Evolutionary conservation across 2,329 filamentous ascomycete species (phyloP).

Genomic region (Geoglossum cookeanum): DNA sequence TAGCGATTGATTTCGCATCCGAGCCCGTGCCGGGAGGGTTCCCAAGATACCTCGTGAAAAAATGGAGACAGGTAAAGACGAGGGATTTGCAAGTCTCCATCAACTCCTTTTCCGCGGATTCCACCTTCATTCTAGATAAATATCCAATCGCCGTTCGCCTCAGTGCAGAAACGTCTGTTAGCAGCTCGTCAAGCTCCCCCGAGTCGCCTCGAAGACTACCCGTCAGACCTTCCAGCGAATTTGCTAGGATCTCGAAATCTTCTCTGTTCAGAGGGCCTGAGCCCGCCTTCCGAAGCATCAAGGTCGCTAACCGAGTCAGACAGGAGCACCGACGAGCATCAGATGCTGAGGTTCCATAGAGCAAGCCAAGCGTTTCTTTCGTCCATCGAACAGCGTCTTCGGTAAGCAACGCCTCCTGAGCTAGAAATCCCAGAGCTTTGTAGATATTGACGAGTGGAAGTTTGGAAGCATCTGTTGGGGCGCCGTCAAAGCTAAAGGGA

Average conservation of each 20-base stretch:
- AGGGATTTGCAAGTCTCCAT: slow-evolving; percentile 33
- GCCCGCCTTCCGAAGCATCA: slow-evolving; percentile 29
- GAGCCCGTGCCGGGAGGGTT: slow-evolving; percentile 31
- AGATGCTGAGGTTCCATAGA: slow-evolving; percentile 12
- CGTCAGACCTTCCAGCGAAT: slow-evolving; percentile 36
- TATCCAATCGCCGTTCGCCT: slow-evolving; percentile 35
- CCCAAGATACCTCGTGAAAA: slow-evolving; percentile 42
- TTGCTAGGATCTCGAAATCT: slow-evolving; percentile 25
- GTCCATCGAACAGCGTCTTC: slow-evolving; percentile 38
- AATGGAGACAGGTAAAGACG: slow-evolving; percentile 38
- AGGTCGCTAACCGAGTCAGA: slow-evolving; percentile 34
- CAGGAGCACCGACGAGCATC: slow-evolving; percentile 25
- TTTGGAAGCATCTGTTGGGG: background rate
- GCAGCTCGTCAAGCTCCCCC: slow-evolving; percentile 40
- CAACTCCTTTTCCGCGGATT: slow-evolving; percentile 4
- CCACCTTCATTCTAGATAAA: slow-evolving; percentile 14
- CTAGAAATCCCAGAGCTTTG: slow-evolving; percentile 32
- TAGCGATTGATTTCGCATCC: slow-evolving; percentile 36
- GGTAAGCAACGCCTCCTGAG: slow-evolving; percentile 26
- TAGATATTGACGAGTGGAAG: slow-evolving; percentile 16
- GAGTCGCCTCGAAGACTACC: slow-evolving; percentile 39
- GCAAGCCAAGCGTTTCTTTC: slow-evolving; percentile 20
- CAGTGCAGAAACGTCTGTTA: slow-evolving; percentile 35
- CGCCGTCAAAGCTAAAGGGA: background rate
- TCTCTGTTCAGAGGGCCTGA: slow-evolving; percentile 14